A percentile compares a stretch with the other conserved stretches of the same genome.
Evolutionary conservation across 1,284 basidiomycete genomes (phyloP).

Genomic region (Tylopilus sp.): DNA sequence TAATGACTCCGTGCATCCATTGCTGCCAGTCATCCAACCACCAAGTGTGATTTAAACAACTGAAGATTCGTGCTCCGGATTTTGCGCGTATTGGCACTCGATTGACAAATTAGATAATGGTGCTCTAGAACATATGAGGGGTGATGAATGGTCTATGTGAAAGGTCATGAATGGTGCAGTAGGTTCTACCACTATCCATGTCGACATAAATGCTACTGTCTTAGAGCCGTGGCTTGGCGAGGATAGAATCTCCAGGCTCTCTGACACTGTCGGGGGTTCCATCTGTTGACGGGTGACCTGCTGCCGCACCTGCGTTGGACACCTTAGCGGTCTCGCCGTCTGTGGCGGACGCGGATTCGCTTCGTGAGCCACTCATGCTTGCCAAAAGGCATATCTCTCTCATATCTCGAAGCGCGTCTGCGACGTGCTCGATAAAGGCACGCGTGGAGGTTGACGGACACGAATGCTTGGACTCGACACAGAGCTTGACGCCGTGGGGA

Average conservation of each 20-base stretch:
- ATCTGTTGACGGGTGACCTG: not conserved
- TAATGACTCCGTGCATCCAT: no score
- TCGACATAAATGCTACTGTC: not conserved
- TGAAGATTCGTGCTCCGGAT: no score
- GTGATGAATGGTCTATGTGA: conserved; percentile 4
- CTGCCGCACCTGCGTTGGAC: not conserved
- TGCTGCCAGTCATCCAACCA: no score
- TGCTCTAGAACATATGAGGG: conserved; percentile 10
- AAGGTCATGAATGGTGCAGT: not conserved
- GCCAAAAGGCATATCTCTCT: conserved; percentile 43
- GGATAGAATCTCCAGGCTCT: not conserved
- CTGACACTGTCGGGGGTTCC: not conserved
- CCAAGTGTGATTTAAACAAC: no score
- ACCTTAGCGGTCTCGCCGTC: not conserved
- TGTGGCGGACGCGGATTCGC: not conserved
- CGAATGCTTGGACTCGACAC: conserved; percentile 88
- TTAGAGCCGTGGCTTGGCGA: conserved; percentile 24
- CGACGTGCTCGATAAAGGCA: conserved; percentile 63
- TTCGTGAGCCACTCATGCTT: conserved; percentile 6
- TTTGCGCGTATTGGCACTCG: no score
- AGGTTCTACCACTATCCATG: no score
- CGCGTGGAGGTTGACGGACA: conserved; percentile 70
- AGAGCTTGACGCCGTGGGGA: conserved; percentile 84
- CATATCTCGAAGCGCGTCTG: conserved; percentile 75
- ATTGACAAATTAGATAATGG: not conserved